Evolutionary conservation across 805 yeast species (phyloP), one percentile per base, ranked within the genome.

Genomic region (Wickerhamiella sorbophila): DNA sequence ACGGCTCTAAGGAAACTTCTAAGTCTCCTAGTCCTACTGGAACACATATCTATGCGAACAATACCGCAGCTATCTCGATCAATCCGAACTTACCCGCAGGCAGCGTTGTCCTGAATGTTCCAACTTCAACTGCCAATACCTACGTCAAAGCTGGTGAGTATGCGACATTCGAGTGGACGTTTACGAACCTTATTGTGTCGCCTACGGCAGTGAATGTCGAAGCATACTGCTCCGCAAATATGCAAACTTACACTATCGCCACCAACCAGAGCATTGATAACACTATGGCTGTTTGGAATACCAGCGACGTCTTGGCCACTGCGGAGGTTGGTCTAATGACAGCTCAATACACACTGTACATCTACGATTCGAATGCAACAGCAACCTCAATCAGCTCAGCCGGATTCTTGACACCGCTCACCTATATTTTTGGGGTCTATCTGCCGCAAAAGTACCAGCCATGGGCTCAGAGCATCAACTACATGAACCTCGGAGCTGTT

Each of bases 121-220:
- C 69, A 1, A 51, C 50, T 5, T 45, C 61, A 4, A 58, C 65
- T 9, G 50, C 52, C 27, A 41, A 55, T 12, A 59, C 66, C 1
- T 64, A 64, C 40, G 48, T 64, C 41, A 60, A 60, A 46, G 47
- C 58, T 26, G 68, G 69, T 3, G 58, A 53, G 17, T 44, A 48
- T 22, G 67, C 65, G 17, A 62, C 69, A 5, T 64, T 64, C 45
- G 51, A 57, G 26, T 64, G 69, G 69, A 53, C 55, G 26, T 64
- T 57, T 47, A 62, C 67, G 12, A 50, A 53, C 41, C 52, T 64
- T 14, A 33, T 41, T 3, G 52, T 59, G n/a, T 53, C 63, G 6
- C 69, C 69, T 1, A 44, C 53, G 6, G 60, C 59, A 1, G 44
- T 65, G 35, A 62, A 64, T 39, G 56, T 64, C 31, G 63, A 60